phyloP scores from a whole-genome alignment of 192 early-diverging fungal species.

The Chytriomyces confervae region DNA sequence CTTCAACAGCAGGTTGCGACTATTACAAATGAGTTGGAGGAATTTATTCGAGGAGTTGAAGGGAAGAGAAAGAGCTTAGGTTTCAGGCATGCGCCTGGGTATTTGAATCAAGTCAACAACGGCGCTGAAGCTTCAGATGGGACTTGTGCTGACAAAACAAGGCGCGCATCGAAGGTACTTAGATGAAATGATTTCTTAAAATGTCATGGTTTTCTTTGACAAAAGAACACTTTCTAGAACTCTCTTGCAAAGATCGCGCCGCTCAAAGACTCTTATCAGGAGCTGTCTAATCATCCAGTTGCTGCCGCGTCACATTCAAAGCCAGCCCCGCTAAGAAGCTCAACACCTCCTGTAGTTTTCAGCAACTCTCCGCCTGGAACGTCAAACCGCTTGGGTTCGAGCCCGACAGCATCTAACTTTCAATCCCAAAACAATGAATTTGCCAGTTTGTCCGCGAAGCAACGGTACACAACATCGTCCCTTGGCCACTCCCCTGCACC shows the following conservation, averaged over 20 bases:
- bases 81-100: not conserved
- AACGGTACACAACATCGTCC: too few relatives aligned
- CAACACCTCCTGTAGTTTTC: not conserved
- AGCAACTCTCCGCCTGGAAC: not conserved
- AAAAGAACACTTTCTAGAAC: too few relatives aligned
- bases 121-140: not conserved
- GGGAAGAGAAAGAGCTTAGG: conserved; percentile 5
- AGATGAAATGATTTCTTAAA: too few relatives aligned
- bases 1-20: not conserved
- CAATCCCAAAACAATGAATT: too few relatives aligned
- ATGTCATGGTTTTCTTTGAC: too few relatives aligned
- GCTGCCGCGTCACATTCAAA: not conserved
- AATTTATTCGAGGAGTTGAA: conserved; percentile 13
- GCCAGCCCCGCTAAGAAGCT: not conserved
- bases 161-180: too few relatives aligned
- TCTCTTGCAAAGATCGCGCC: conserved; percentile 9
- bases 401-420: too few relatives aligned
- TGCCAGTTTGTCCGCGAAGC: too few relatives aligned
- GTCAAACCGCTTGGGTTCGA: too few relatives aligned
- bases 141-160: too few relatives aligned
- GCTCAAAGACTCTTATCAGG: conserved; percentile 29
- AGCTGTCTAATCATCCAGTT: conserved; percentile 9
- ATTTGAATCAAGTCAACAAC: too few relatives aligned
- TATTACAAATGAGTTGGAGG: conserved; percentile 8
- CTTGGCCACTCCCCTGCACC: not conserved